Percentiles rank a stretch among this genome's conserved stretches.
These are phyloP conservation scores for Claviceps africana DNA, from an alignment of 2,329 filamentous ascomycete genomes.

Conservation along the genomic window DNA sequence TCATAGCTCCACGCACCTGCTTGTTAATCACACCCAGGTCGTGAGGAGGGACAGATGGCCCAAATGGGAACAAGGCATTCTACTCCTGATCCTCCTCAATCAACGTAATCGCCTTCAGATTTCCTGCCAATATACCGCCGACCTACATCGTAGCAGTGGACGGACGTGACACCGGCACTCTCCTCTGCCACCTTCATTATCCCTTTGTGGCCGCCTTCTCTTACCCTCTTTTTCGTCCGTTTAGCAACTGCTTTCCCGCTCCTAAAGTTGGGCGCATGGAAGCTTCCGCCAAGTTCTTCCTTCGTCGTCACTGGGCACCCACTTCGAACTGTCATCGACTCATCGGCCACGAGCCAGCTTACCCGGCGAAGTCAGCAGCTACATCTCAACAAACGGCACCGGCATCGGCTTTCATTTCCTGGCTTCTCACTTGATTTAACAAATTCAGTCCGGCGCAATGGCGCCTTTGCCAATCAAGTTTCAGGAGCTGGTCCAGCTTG, in stretches of 20 bases:
- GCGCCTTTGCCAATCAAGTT: conserved; percentile 81
- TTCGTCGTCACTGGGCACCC: conserved; percentile 11
- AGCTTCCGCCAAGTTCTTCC: conserved; percentile 18
- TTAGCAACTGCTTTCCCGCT: conserved; percentile 5
- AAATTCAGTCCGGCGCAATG: conserved; percentile 27
- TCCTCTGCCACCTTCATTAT: conserved; percentile 8
- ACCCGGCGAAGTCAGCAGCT: conserved; percentile 12
- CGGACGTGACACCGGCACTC: conserved; percentile 10
- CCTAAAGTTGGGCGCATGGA: conserved; percentile 24
- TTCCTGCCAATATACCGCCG: conserved; percentile 11
- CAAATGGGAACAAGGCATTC: conserved; percentile 13
- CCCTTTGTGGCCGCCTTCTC: conserved; percentile 9
- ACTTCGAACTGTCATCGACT: conserved; percentile 5
- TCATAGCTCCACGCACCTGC: conserved; percentile 7
- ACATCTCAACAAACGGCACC: conserved; percentile 5
- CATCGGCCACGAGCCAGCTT: conserved; percentile 6
- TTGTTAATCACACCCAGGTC: conserved; percentile 2
- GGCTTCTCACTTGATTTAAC: conserved; percentile 12
- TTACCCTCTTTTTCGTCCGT: conserved; percentile 5
- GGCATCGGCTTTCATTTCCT: conserved; percentile 6
- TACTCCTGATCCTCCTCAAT: conserved; percentile 9
- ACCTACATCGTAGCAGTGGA: conserved; percentile 15
- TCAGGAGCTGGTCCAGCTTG: conserved; percentile 69
- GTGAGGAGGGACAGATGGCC: conserved; percentile 19
- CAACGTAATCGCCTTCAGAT: conserved; percentile 7